Conservation (phyloP, 148 eudicot species). For the Rhododendron vialii region DNA sequence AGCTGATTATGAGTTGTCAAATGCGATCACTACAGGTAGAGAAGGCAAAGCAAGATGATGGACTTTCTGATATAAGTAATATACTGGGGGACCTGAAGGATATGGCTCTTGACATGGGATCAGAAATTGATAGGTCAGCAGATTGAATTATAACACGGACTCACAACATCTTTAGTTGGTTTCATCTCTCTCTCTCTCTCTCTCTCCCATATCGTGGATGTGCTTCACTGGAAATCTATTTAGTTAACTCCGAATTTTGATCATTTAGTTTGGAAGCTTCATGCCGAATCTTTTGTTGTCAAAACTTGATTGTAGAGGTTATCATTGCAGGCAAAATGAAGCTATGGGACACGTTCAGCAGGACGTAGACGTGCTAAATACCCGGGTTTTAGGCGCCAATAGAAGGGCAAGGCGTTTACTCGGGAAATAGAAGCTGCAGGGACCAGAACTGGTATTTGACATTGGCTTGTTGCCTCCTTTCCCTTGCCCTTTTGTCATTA, state of each 20-base stretch:
- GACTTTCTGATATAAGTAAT: slow-evolving; percentile 61
- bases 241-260: background rate
- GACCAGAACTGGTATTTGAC: background rate
- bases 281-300: background rate
- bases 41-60: slow-evolving; percentile 78
- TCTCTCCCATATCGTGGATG: background rate
- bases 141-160: background rate
- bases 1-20: background rate
- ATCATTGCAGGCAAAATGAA: slow-evolving; percentile 17
- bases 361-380: slow-evolving; percentile 15
- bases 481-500: background rate
- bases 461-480: background rate
- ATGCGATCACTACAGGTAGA: slow-evolving; percentile 53
- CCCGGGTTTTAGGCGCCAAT: slow-evolving; percentile 7
- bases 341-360: slow-evolving; percentile 17
- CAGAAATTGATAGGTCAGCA: slow-evolving; percentile 83
- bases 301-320: background rate
- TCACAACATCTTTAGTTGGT: background rate
- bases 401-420: slow-evolving; percentile 17
- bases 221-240: background rate
- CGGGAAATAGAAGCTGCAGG: slow-evolving; percentile 9
- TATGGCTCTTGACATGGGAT: slow-evolving; percentile 96
- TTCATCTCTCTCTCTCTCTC: background rate
- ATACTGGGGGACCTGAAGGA: slow-evolving; percentile 78
- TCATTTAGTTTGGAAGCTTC: background rate